phyloP scores from a whole-genome alignment of 1,284 basidiomycete genomes.

The Fistulinella cinereoalba region DNA sequence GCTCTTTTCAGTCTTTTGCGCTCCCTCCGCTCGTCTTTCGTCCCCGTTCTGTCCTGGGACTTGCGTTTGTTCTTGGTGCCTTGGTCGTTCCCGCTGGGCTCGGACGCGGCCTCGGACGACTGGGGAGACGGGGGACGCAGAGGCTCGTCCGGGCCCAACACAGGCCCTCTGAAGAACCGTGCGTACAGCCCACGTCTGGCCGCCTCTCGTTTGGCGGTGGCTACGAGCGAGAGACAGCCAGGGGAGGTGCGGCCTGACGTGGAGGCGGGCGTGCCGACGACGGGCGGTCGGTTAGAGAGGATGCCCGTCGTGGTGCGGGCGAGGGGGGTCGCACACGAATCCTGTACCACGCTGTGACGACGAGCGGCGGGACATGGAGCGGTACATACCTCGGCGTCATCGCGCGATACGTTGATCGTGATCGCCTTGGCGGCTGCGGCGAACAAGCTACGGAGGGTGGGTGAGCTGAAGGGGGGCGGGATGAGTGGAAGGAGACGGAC shows the following conservation, averaged over 20 bases:
- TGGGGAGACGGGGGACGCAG: no score
- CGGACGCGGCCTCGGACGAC: background rate
- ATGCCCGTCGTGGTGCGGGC: slow-evolving; percentile 74
- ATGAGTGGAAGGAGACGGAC: slow-evolving; percentile 45
- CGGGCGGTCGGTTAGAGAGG: slow-evolving; percentile 66
- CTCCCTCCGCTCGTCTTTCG: slow-evolving; percentile 27
- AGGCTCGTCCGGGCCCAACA: slow-evolving; percentile 52
- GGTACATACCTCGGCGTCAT: slow-evolving; percentile 25
- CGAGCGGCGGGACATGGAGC: background rate
- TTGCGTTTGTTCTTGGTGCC: no score
- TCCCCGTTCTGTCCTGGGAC: slow-evolving; percentile 3
- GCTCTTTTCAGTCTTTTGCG: slow-evolving; percentile 23
- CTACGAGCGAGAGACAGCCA: slow-evolving; percentile 51
- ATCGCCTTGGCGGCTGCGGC: slow-evolving; percentile 75
- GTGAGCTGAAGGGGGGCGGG: background rate
- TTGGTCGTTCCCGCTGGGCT: background rate
- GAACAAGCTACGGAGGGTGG: slow-evolving; percentile 56
- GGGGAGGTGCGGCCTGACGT: slow-evolving; percentile 48
- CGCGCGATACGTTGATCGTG: slow-evolving; percentile 58
- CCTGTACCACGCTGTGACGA: no score
- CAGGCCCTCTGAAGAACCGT: slow-evolving; percentile 74
- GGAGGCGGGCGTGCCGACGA: slow-evolving; percentile 49
- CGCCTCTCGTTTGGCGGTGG: slow-evolving; percentile 72
- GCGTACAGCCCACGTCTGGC: slow-evolving; percentile 75
- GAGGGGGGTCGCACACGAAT: no score